These are phyloP conservation scores for Fusarium brachygibbosum DNA, from an alignment of 2,329 filamentous ascomycete species.

Conservation along the genomic window DNA sequence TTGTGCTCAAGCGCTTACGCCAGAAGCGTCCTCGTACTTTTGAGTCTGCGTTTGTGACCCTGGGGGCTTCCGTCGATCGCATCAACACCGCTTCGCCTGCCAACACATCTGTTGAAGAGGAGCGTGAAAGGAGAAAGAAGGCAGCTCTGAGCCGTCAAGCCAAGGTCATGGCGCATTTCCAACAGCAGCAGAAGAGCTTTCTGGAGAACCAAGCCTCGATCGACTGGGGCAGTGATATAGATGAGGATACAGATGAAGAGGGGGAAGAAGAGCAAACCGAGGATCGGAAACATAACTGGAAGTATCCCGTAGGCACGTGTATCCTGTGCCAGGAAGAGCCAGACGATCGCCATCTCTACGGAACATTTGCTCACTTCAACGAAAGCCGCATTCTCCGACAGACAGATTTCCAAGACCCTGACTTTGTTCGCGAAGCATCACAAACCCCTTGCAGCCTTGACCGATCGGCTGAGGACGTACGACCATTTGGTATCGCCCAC, in stretches of 20 bases:
- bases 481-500: constrained; percentile 91
- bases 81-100: constrained; percentile 88
- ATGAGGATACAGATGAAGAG: constrained; percentile 79
- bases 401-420: constrained; percentile 84
- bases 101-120: constrained; percentile 74
- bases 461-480: constrained; percentile 82
- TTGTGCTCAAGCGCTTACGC: constrained; percentile 87
- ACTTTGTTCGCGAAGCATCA: constrained; percentile 86
- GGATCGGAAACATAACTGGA: constrained; percentile 77
- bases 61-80: constrained; percentile 79
- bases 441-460: constrained; percentile 86
- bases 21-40: constrained; percentile 84
- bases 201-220: constrained; percentile 88
- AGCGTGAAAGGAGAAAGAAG: constrained; percentile 87
- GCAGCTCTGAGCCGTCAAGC: constrained; percentile 91
- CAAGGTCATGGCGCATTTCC: constrained; percentile 97
- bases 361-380: constrained; percentile 90
- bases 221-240: constrained; percentile 86
- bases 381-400: constrained; percentile 89
- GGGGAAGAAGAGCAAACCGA: constrained; percentile 73
- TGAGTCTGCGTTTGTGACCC: constrained; percentile 72
- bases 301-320: constrained; percentile 92
- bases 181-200: constrained; percentile 96
- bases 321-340: constrained; percentile 98
- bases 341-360: constrained; percentile 88